Base-by-base conservation (phyloP, 768 basidiomycete genomes). In the Amanita phalloides region DNA sequence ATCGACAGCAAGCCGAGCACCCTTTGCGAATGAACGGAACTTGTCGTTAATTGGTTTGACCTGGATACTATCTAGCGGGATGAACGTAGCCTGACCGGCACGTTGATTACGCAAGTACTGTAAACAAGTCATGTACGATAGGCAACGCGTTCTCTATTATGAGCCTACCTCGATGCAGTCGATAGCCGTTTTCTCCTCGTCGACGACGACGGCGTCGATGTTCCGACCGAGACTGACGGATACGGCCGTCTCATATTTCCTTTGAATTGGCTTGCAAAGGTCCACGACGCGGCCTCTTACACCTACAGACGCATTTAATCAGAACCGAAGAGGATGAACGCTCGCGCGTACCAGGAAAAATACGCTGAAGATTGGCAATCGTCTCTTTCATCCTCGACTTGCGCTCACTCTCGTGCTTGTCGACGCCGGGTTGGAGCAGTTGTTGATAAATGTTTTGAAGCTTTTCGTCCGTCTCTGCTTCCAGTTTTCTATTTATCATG, bases 1-100 rank as follows among this genome's bases (percentile, higher is more conserved):
- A 58, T 94, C 90, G 25, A 93, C 84, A 5, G 90, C 91, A 6
- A 93, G 72, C 41, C 90, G 72, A 3, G 89, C 87, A 0, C 89
- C 90, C 58, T 91, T 90, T 2, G 86, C 90, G 61, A 94, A 90
- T 4, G 86, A 84, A 21, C 96, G 84, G 68, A 89, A 92, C 64
- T 92, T 93, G 69, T 98, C 96, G 57, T 93, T 92, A 56, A 92
- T 75, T 1, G 92, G 84, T 64, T 95, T 97, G 32, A 86, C 86
- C 62, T 92, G 90, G 57, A 98, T 95, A 7, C 92, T 94, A 64
- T 98, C 95, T n/a, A 99, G 82, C 0, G 96, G 96, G 43, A 99
- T 87, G 71, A 98, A 98, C 0, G 96, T 99, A 10, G 95, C 95
- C 68, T 93, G 90, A 1, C 95, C 96, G 0, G 88, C 82, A 33